Percentiles rank a stretch among this genome's conserved stretches.
Conservation (phyloP, 768 basidiomycete species). For the Candolleomyces aberdarensis region DNA sequence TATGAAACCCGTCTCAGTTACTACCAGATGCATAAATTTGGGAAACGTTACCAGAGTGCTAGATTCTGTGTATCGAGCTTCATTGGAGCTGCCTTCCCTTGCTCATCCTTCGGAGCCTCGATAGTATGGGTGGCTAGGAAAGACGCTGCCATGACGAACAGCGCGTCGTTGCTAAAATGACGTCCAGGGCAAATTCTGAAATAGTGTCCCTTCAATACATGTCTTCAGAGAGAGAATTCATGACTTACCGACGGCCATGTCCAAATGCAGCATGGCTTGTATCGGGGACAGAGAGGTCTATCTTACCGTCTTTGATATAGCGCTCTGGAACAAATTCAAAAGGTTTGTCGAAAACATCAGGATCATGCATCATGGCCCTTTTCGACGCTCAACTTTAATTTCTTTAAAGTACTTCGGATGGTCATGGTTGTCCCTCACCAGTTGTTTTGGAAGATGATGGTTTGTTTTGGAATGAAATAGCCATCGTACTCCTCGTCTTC, state of each 20-base stretch:
- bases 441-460: constrained; percentile 29
- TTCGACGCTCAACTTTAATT: too few species aligned
- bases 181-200: constrained; percentile 24
- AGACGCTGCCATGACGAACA: constrained; percentile 17
- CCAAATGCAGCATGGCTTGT: constrained; percentile 27
- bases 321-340: constrained; percentile 28
- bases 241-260: constrained; percentile 20
- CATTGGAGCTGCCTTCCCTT: constrained; percentile 16
- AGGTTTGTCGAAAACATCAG: constrained; percentile 16
- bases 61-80: not conserved
- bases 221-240: too few species aligned
- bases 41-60: too few species aligned
- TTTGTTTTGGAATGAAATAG: constrained; percentile 31
- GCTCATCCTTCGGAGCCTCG: constrained; percentile 16
- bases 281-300: constrained; percentile 19
- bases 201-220: too few species aligned
- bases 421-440: constrained; percentile 15
- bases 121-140: constrained; percentile 21
- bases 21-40: too few species aligned
- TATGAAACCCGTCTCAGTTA: too few species aligned
- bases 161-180: constrained; percentile 20
- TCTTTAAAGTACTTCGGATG: too few species aligned
- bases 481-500: constrained; percentile 15
- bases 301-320: constrained; percentile 22
- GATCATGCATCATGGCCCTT: constrained; percentile 20